A percentile compares a stretch with the other conserved stretches of the same genome.
Conservation (phyloP, 495 filamentous ascomycete genomes). For the Hypoxylon fuscum region DNA sequence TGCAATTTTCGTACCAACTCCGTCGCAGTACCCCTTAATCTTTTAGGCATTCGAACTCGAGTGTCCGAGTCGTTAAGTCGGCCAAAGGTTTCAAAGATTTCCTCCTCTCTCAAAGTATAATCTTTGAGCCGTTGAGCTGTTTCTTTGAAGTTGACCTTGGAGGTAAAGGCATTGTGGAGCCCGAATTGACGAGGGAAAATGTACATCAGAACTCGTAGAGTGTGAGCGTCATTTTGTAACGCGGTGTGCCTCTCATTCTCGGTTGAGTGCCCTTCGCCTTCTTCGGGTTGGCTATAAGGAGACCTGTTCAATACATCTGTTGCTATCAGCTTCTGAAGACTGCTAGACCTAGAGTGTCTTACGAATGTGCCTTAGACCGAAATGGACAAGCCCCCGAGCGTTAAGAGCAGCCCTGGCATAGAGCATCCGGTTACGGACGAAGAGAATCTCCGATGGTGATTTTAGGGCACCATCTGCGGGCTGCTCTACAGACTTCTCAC, state of each 20-base stretch:
- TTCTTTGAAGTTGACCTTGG: slow-evolving; percentile 66
- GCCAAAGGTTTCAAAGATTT: slow-evolving; percentile 65
- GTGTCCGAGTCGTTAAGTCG: slow-evolving; percentile 28
- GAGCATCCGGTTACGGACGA: slow-evolving; percentile 85
- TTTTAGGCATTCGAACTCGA: slow-evolving; percentile 69
- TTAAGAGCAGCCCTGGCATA: slow-evolving; percentile 80
- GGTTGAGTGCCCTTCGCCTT: slow-evolving; percentile 4
- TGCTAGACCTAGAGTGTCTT: slow-evolving; percentile 48
- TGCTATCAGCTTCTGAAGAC: slow-evolving; percentile 8
- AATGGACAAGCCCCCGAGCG: slow-evolving; percentile 68
- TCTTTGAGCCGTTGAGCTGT: slow-evolving; percentile 79
- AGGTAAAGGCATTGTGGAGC: slow-evolving; percentile 90
- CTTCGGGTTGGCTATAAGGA: slow-evolving; percentile 45
- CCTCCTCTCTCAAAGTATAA: slow-evolving; percentile 83
- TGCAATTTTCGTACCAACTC: slow-evolving; percentile 74
- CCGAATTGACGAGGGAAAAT: slow-evolving; percentile 92
- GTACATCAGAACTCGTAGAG: slow-evolving; percentile 84
- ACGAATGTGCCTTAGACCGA: slow-evolving; percentile 86
- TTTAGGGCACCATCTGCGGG: slow-evolving; percentile 17
- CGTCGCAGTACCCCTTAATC: slow-evolving; percentile 70
- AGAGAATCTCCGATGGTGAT: slow-evolving; percentile 70
- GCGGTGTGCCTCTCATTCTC: slow-evolving; percentile 4
- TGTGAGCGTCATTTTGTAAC: slow-evolving; percentile 59
- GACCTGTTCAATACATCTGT: slow-evolving; percentile 88
- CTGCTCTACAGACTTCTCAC: slow-evolving; percentile 24